phyloP scores from a whole-genome alignment of 257 asterid genomes.

The Catharanthus roseus region DNA sequence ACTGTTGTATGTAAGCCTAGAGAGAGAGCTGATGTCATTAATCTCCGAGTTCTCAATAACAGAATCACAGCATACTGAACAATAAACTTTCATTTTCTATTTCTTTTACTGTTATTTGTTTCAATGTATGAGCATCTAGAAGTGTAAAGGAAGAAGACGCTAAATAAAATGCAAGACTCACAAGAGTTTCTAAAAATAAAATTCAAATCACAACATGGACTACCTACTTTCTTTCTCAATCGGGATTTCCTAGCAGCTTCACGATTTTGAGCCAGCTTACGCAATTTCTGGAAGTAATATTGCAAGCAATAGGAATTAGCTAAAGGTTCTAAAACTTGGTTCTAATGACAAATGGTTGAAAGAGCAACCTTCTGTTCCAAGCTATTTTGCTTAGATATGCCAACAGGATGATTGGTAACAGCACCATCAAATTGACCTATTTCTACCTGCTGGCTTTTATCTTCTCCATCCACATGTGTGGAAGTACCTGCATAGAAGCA shows the following conservation, averaged over 20 bases:
- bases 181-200: no score
- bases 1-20: slow-evolving; percentile 93
- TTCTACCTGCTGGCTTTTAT: slow-evolving; percentile 65
- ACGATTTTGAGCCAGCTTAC: slow-evolving; percentile 93
- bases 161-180: background rate
- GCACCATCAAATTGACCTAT: slow-evolving; percentile 48
- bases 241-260: slow-evolving; percentile 98
- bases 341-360: slow-evolving; percentile 3
- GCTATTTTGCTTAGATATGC: slow-evolving; percentile 63
- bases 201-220: background rate
- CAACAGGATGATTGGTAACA: slow-evolving; percentile 61
- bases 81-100: background rate
- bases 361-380: slow-evolving; percentile 65
- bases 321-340: slow-evolving; percentile 10
- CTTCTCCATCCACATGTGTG: slow-evolving; percentile 66
- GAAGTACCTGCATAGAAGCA: slow-evolving; percentile 80
- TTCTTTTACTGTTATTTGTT: no score
- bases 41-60: background rate
- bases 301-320: slow-evolving; percentile 19
- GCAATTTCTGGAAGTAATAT: slow-evolving; percentile 47
- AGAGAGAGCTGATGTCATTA: slow-evolving; percentile 15
- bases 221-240: slow-evolving; percentile 77
- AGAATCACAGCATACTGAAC: background rate
- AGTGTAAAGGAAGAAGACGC: background rate
- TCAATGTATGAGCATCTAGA: background rate